phyloP scores from a whole-genome alignment of 441 rosid species.

The Arabidopsis hybrid region DNA sequence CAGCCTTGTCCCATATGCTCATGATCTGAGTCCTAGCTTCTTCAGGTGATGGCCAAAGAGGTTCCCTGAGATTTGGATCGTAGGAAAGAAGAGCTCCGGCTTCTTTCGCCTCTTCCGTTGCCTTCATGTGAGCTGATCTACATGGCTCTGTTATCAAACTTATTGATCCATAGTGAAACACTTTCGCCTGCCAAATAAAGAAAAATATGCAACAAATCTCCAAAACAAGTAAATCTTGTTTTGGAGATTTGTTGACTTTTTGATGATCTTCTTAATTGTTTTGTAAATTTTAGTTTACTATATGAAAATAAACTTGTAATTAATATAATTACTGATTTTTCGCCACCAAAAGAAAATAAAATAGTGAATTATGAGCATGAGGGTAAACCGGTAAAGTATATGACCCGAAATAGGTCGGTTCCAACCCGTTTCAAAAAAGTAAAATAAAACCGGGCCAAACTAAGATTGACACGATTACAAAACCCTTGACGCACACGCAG shows the following conservation, averaged over 20 bases:
- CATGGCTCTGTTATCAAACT: constrained; percentile 66
- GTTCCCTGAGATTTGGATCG: constrained; percentile 55
- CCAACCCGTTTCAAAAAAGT: not conserved
- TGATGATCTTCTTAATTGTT: too few relatives aligned
- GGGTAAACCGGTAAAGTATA: too few relatives aligned
- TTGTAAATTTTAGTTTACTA: too few relatives aligned
- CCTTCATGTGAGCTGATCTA: constrained; percentile 57
- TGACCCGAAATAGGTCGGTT: not conserved
- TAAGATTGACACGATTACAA: not conserved
- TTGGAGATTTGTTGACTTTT: not conserved
- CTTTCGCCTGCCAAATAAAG: constrained; percentile 47
- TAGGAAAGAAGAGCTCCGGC: constrained; percentile 59
- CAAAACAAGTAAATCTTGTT: too few relatives aligned
- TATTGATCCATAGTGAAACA: constrained; percentile 60
- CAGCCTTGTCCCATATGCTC: constrained; percentile 61
- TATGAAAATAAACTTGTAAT: too few relatives aligned
- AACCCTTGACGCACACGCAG: not conserved
- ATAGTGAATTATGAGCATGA: too few relatives aligned
- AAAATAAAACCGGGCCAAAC: not conserved
- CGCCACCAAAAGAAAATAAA: too few relatives aligned
- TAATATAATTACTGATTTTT: too few relatives aligned
- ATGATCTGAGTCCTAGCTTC: constrained; percentile 54
- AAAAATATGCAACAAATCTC: not conserved
- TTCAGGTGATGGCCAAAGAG: constrained; percentile 58
- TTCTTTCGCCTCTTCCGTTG: constrained; percentile 56